Evolutionary conservation across 2,329 filamentous ascomycete genomes (phyloP), one percentile per base, ranked within the genome.

Genomic region (Graphilbum sp.): DNA sequence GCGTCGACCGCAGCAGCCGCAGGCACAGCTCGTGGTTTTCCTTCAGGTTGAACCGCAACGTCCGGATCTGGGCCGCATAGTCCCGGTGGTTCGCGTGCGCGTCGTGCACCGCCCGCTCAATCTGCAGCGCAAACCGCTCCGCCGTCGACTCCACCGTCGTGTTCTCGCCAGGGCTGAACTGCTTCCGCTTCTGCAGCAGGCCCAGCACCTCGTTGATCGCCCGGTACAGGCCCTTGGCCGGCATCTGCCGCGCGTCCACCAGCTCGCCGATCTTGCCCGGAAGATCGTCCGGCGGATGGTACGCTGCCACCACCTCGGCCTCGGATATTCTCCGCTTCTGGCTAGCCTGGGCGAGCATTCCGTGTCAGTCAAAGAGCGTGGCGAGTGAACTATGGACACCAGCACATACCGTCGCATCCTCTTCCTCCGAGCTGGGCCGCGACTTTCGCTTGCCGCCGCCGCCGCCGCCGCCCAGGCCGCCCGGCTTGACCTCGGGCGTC

Each of bases 31-130:
- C 75, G 39, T 75, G 61, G 55, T 98, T 98, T 52, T 77, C 79
- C 67, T 93, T 94, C 43, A 95, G 65, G 59, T 96, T 96, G 59
- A 83, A 82, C 35, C 75, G 64, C 47, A 98, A 71, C 33, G 79
- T 75, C 45, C 85, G 76, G 49, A 86, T 70, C 57, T 94, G 73
- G 25, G 62, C 61, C 13, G 53, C 62, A 47, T 74, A 75, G 37
- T 73, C 61, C 41, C 62, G 61, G 19, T 64, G 60, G 25, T 58
- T 60, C 1, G 64, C 61, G 40, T 77, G 69, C 0, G 64, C 66
- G 43, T 71, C 69, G 41, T 67, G 62, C 13, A 77, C 69, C 4
- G 72, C 72, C 49, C 84, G 74, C 60, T 95, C 87, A 43, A 96
- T 79, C 45, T 84, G 72, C 20, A 94, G 61, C 13, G 81, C 82